phyloP scores from a whole-genome alignment of 768 basidiomycete genomes.

The Suillus occidentalis region DNA sequence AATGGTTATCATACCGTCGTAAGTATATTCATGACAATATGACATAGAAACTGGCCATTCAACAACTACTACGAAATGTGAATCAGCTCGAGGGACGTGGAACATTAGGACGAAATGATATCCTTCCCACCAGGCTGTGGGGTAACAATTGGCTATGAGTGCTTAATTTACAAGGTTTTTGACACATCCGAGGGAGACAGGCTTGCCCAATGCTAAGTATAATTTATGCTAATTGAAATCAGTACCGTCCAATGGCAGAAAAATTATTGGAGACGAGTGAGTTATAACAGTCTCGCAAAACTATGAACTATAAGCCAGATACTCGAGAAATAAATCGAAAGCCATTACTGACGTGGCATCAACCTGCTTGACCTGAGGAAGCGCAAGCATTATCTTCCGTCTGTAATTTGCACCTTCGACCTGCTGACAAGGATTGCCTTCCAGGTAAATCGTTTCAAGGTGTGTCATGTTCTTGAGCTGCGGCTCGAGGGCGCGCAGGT shows the following conservation, averaged over 20 bases:
- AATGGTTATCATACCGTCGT: neutral
- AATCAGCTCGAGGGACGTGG: neutral
- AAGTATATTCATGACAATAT: neutral
- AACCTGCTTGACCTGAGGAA: conserved; percentile 90
- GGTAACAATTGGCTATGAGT: neutral
- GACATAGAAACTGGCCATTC: neutral
- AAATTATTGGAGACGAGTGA: neutral
- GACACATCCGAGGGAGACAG: neutral
- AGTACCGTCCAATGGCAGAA: neutral
- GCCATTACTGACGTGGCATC: conserved; percentile 85
- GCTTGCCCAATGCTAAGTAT: neutral
- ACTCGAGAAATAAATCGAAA: neutral
- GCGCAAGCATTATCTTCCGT: conserved; percentile 83
- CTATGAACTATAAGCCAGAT: conserved; percentile 12
- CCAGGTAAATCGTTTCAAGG: conserved; percentile 89
- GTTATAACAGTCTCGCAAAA: neutral
- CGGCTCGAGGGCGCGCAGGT: conserved; percentile 63
- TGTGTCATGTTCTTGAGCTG: conserved; percentile 61
- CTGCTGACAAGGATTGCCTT: conserved; percentile 89
- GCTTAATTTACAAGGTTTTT: neutral
- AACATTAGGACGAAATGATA: neutral
- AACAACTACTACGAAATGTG: neutral
- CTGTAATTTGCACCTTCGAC: conserved; percentile 77
- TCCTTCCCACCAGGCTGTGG: neutral
- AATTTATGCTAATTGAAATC: neutral